Evolutionary conservation across 768 basidiomycete genomes (phyloP).

Genomic region (Naganishia kalamii): DNA sequence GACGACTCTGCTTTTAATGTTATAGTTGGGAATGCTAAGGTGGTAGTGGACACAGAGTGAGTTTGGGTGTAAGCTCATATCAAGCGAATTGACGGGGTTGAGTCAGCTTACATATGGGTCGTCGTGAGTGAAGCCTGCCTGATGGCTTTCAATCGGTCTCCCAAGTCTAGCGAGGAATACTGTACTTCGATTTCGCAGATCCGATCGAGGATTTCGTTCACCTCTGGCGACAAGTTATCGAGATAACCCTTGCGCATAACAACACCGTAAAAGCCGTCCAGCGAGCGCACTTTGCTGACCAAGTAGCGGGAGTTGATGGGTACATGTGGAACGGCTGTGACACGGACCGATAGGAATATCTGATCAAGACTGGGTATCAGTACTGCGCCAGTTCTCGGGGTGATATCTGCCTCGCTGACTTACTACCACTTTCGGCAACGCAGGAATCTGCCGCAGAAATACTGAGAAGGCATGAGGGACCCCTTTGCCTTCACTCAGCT

Average conservation of each 20-base stretch:
- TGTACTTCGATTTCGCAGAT: slow-evolving; percentile 54
- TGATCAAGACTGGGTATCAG: too few relatives aligned
- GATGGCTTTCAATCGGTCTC: slow-evolving; percentile 49
- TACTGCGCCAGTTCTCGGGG: too few relatives aligned
- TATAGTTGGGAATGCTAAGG: slow-evolving; percentile 57
- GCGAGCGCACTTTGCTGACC: slow-evolving; percentile 56
- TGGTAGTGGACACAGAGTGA: not conserved
- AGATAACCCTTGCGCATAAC: slow-evolving; percentile 54
- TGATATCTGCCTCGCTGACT: too few relatives aligned
- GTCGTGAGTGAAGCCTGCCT: slow-evolving; percentile 47
- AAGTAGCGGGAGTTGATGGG: slow-evolving; percentile 53
- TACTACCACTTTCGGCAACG: slow-evolving; percentile 62
- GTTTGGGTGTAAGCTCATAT: not conserved
- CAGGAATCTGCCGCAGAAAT: slow-evolving; percentile 62
- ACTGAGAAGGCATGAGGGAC: slow-evolving; percentile 64
- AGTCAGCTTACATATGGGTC: slow-evolving; percentile 57
- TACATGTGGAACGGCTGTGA: slow-evolving; percentile 55
- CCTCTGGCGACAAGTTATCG: slow-evolving; percentile 48
- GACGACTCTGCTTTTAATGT: slow-evolving; percentile 50
- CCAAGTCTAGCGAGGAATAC: slow-evolving; percentile 41
- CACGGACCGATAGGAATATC: slow-evolving; percentile 60
- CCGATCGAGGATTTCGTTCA: slow-evolving; percentile 53
- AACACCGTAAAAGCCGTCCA: slow-evolving; percentile 46
- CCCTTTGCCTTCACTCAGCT: slow-evolving; percentile 54
- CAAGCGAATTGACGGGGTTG: not conserved